These are phyloP conservation scores for Crithidia bombi DNA, from an alignment of 208 protist genomes.

Conservation along the genomic window DNA sequence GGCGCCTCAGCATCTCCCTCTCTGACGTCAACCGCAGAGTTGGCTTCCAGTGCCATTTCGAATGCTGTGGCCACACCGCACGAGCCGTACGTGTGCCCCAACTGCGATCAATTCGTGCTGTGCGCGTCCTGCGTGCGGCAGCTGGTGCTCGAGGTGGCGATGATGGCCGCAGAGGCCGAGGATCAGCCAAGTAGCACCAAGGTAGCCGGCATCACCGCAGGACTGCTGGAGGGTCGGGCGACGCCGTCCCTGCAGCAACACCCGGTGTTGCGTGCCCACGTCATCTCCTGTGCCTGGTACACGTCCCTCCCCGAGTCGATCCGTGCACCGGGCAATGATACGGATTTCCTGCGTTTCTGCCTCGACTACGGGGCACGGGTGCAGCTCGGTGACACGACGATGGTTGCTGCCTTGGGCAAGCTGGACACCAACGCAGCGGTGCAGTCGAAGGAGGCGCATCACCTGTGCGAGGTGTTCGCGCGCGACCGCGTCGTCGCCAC, in stretches of 20 bases:
- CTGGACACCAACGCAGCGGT: slow-evolving; percentile 50
- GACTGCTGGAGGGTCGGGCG: neutral
- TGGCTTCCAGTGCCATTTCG: neutral
- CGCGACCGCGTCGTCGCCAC: slow-evolving; percentile 53
- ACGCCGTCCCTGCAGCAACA: slow-evolving; percentile 7
- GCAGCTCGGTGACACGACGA: slow-evolving; percentile 46
- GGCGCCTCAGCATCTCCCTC: too few relatives aligned
- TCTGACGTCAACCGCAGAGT: neutral
- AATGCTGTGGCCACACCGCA: neutral
- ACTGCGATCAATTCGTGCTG: slow-evolving; percentile 78
- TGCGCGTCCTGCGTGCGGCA: slow-evolving; percentile 41
- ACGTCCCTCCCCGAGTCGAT: slow-evolving; percentile 61
- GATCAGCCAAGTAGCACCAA: neutral
- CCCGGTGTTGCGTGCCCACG: slow-evolving; percentile 51
- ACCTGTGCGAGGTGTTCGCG: slow-evolving; percentile 75
- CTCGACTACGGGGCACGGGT: slow-evolving; percentile 66
- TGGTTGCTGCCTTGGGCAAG: slow-evolving; percentile 30
- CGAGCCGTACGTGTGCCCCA: slow-evolving; percentile 46
- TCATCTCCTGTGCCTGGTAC: slow-evolving; percentile 71
- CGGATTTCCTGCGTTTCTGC: slow-evolving; percentile 83
- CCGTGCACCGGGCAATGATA: slow-evolving; percentile 64
- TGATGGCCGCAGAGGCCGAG: neutral
- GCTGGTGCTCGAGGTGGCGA: slow-evolving; percentile 8
- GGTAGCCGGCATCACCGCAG: neutral
- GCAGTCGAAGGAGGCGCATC: slow-evolving; percentile 37